These are phyloP conservation scores for Metarhizium humberi DNA, from an alignment of 2,329 filamentous ascomycete species.

Conservation along the genomic window DNA sequence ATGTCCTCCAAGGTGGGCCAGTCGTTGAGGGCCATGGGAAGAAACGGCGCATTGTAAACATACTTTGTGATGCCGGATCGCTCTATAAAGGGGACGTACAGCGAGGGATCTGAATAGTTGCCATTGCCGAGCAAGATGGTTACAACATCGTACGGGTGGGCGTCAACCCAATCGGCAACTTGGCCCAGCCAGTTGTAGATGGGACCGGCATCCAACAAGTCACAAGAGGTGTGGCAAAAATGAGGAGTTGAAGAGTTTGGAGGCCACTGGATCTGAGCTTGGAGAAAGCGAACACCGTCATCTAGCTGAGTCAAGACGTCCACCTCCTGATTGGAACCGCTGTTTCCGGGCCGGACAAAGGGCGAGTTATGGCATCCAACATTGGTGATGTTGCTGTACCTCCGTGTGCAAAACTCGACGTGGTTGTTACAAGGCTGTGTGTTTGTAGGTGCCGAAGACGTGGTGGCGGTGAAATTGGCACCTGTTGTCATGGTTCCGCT, in stretches of 20 bases:
- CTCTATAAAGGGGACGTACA: slow-evolving; percentile 62
- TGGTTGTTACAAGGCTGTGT: slow-evolving; percentile 75
- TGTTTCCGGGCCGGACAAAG: slow-evolving; percentile 60
- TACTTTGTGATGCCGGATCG: slow-evolving; percentile 63
- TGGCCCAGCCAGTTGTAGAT: slow-evolving; percentile 62
- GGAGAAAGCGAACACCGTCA: slow-evolving; percentile 61
- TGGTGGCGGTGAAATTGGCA: slow-evolving; percentile 30
- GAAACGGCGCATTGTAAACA: slow-evolving; percentile 61
- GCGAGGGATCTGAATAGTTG: slow-evolving; percentile 54
- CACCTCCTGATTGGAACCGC: slow-evolving; percentile 66
- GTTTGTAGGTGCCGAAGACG: slow-evolving; percentile 44
- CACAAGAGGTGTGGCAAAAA: slow-evolving; percentile 80
- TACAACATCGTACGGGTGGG: slow-evolving; percentile 78
- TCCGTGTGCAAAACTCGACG: slow-evolving; percentile 64
- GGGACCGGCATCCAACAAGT: slow-evolving; percentile 71
- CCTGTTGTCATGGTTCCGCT: slow-evolving; percentile 25
- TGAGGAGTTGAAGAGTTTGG: slow-evolving; percentile 43
- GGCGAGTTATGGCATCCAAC: slow-evolving; percentile 75
- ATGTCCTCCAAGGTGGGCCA: slow-evolving; percentile 79
- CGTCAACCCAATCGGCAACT: slow-evolving; percentile 63
- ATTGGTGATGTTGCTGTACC: slow-evolving; percentile 74
- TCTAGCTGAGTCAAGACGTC: slow-evolving; percentile 63
- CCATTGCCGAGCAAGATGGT: slow-evolving; percentile 80
- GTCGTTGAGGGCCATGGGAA: slow-evolving; percentile 61
- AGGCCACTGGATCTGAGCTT: slow-evolving; percentile 54